Percentiles rank a stretch among this genome's conserved stretches.
phyloP scores from a whole-genome alignment of 139 green algal genomes.

The Penium margaritaceum region DNA sequence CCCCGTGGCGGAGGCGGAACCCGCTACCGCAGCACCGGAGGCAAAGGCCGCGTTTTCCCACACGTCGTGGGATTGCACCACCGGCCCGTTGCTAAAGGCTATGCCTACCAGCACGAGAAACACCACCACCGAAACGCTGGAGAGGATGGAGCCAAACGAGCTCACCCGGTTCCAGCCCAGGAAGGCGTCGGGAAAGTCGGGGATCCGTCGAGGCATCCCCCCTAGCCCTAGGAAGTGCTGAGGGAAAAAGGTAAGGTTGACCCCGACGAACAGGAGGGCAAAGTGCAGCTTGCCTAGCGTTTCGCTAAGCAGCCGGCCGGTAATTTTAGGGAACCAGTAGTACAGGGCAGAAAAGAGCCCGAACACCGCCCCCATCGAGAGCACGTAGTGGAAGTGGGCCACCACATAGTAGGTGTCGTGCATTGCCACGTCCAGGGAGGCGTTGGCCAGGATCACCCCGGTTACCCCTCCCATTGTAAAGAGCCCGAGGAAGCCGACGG shows the following conservation, averaged over 20 bases:
- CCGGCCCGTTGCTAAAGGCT: too few relatives aligned
- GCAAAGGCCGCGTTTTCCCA: too few relatives aligned
- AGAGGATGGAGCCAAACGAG: not conserved
- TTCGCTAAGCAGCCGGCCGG: slow-evolving; percentile 60
- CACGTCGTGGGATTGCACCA: too few relatives aligned
- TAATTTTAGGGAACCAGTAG: slow-evolving; percentile 66
- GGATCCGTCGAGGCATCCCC: slow-evolving; percentile 63
- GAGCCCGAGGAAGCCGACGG: slow-evolving; percentile 53
- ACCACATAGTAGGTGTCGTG: slow-evolving; percentile 62
- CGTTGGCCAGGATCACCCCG: slow-evolving; percentile 57
- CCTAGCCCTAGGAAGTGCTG: slow-evolving; percentile 62
- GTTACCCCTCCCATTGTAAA: slow-evolving; percentile 66
- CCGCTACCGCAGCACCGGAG: too few relatives aligned
- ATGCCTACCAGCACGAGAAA: too few relatives aligned
- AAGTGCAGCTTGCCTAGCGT: slow-evolving; percentile 63
- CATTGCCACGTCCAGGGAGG: slow-evolving; percentile 54
- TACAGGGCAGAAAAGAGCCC: slow-evolving; percentile 66
- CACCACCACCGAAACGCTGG: not conserved
- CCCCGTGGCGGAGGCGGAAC: too few relatives aligned
- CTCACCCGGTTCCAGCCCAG: not conserved
- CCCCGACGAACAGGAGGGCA: slow-evolving; percentile 64
- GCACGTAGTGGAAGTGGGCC: slow-evolving; percentile 67
- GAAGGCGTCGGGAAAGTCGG: slow-evolving; percentile 49
- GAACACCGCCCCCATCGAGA: slow-evolving; percentile 66
- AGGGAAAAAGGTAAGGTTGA: slow-evolving; percentile 68